These are phyloP conservation scores for Cladophialophora bantiana DNA, from an alignment of 2,329 filamentous ascomycete species.

Conservation along the genomic window DNA sequence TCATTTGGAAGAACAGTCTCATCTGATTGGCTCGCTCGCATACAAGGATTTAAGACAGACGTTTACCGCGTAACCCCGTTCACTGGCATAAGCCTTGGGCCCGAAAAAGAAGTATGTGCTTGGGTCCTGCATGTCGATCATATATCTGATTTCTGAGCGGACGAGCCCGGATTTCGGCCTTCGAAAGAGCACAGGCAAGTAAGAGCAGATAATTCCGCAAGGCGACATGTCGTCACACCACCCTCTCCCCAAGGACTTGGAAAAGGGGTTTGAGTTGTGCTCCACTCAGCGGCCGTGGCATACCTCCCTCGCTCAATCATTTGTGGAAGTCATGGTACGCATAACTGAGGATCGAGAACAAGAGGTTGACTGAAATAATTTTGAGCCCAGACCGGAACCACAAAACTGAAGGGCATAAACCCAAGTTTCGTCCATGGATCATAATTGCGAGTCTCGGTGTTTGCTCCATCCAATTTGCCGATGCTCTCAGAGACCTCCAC, in stretches of 20 bases:
- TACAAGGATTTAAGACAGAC: not conserved
- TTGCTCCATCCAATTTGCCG: not conserved
- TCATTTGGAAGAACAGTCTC: not conserved
- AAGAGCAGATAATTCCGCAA: not conserved
- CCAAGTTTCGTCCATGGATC: not conserved
- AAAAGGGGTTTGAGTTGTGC: no score
- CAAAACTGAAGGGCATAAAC: not conserved
- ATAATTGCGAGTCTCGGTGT: not conserved
- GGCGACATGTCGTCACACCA: no score
- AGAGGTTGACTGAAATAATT: not conserved
- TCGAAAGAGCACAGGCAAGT: not conserved
- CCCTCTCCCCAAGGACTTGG: no score
- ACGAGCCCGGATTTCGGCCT: not conserved
- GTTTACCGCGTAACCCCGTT: not conserved
- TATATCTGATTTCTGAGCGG: not conserved
- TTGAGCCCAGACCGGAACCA: not conserved
- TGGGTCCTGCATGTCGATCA: not conserved
- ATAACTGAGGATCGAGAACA: not conserved
- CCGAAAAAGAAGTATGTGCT: not conserved
- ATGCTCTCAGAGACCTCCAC: not conserved
- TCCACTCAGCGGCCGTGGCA: no score
- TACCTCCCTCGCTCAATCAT: not conserved
- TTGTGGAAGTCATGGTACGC: not conserved
- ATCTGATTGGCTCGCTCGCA: conserved; percentile 8
- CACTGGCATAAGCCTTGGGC: not conserved